Conservation (phyloP, 345 rosid genomes). For the Rhizophora apiculata region DNA sequence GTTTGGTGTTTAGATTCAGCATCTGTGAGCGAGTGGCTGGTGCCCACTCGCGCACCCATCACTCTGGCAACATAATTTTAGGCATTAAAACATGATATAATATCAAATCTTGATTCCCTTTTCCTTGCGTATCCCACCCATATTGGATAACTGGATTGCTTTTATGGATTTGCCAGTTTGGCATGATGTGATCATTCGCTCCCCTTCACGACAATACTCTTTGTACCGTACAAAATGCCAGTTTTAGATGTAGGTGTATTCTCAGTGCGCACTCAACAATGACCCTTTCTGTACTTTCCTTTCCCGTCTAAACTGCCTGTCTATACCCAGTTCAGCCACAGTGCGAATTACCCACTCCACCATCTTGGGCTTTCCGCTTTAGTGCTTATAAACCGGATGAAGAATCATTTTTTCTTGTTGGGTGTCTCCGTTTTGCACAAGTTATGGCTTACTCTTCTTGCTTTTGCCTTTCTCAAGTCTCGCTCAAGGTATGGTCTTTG, state of each 20-base stretch:
- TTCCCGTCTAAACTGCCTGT: conserved; percentile 1
- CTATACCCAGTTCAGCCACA: conserved; percentile 4
- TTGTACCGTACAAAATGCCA: neutral
- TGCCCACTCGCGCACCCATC: too few species aligned
- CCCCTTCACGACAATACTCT: too few species aligned
- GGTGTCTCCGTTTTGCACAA: conserved; percentile 23
- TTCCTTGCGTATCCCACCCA: too few species aligned
- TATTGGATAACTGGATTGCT: too few species aligned
- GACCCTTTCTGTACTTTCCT: neutral
- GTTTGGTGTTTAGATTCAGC: too few species aligned
- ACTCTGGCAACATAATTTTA: too few species aligned
- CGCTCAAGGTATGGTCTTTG: conserved; percentile 38
- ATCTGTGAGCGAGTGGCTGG: too few species aligned
- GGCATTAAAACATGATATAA: too few species aligned
- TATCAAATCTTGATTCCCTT: too few species aligned
- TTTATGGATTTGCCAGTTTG: too few species aligned
- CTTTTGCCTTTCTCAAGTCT: conserved; percentile 40
- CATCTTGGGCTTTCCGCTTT: conserved; percentile 1
- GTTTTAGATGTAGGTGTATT: neutral
- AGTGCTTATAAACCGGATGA: conserved; percentile 25
- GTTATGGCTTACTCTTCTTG: conserved; percentile 57
- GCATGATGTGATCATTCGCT: too few species aligned
- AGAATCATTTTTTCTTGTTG: conserved; percentile 22
- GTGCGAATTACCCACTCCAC: conserved; percentile 24
- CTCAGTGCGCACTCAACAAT: conserved; percentile 1